phyloP scores from a whole-genome alignment of 192 early-diverging fungal genomes.

The Gamsiella multidivaricata region DNA sequence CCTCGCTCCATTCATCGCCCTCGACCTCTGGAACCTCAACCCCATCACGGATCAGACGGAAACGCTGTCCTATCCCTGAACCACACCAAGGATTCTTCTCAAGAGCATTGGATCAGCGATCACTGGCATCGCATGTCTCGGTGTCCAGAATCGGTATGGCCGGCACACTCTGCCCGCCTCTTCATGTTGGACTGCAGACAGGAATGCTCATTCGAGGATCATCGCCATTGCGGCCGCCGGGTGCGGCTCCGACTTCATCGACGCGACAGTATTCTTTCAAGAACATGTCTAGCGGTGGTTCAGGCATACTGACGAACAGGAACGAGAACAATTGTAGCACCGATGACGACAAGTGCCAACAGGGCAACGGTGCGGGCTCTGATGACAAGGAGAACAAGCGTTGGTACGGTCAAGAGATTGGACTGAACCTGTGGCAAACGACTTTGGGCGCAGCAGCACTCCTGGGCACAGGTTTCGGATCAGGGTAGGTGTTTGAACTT shows the following conservation, averaged over 20 bases:
- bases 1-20: slow-evolving; percentile 38
- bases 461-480: slow-evolving; percentile 43
- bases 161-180: slow-evolving; percentile 32
- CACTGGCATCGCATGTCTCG: slow-evolving; percentile 51
- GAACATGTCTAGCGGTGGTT: slow-evolving; percentile 4
- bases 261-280: slow-evolving; percentile 31
- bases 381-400: slow-evolving; percentile 54
- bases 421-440: slow-evolving; percentile 52
- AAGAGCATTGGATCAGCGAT: slow-evolving; percentile 42
- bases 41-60: slow-evolving; percentile 31
- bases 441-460: slow-evolving; percentile 42
- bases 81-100: slow-evolving; percentile 53
- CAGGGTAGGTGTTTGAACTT: slow-evolving; percentile 28
- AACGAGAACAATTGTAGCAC: slow-evolving; percentile 12
- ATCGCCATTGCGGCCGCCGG: slow-evolving; percentile 28
- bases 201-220: slow-evolving; percentile 48
- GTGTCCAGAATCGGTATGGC: slow-evolving; percentile 48
- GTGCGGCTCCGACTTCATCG: background rate
- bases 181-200: slow-evolving; percentile 37
- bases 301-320: background rate
- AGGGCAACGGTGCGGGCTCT: background rate
- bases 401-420: slow-evolving; percentile 50
- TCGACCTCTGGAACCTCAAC: slow-evolving; percentile 45
- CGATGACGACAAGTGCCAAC: background rate
- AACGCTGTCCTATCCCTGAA: slow-evolving; percentile 42